Evolutionary conservation across 495 filamentous ascomycete genomes (phyloP), one percentile per base, ranked within the genome.

Genomic region (Rostrohypoxylon terebratum): DNA sequence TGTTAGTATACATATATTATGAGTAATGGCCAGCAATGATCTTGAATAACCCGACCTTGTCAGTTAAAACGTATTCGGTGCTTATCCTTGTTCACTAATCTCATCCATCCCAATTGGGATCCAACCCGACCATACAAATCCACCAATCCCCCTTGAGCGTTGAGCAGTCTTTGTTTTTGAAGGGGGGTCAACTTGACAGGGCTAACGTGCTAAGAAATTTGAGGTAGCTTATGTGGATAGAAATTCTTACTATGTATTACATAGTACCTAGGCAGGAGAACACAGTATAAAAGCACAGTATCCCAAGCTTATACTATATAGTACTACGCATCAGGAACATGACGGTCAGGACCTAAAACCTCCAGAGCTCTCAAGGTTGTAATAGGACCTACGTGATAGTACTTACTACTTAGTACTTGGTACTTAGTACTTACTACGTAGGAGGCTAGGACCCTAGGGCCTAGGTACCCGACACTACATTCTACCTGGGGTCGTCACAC

Each of bases 21-120:
- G n/a, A n/a, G n/a, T n/a, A n/a, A 23, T 48, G 1, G 21, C 16
- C 18, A 23, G 21, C 18, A 23, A 48, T 48, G 13, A 51, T 14
- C 31, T 2, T 5, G 28, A 5, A 50, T 3, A 23, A 5, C 16
- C 16, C 11, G 16, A 21, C 7, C 16, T 50, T 8, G 45, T 23
- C 11, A 40, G 33, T 40, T 38, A 66, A 47, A 47, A 60, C 60
- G 38, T 33, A 38, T 50, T n/a, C 9, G 48, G 13, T 57, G 28
- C 66, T 55, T 31, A 45, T 53, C 34, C 48, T 66, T 48, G 50
- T 42, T 31, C 48, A 59, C 63, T 58, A 72, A 63, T 72, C 69
- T 59, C 58, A 51, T 55, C 47, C 4, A 55, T 68, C 65, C 65
- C 51, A 54, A 61, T 68, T 58, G 20, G 55, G 45, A 2, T 14